Conservation (phyloP, 805 yeast genomes). For the Myxozyma neglecta region DNA sequence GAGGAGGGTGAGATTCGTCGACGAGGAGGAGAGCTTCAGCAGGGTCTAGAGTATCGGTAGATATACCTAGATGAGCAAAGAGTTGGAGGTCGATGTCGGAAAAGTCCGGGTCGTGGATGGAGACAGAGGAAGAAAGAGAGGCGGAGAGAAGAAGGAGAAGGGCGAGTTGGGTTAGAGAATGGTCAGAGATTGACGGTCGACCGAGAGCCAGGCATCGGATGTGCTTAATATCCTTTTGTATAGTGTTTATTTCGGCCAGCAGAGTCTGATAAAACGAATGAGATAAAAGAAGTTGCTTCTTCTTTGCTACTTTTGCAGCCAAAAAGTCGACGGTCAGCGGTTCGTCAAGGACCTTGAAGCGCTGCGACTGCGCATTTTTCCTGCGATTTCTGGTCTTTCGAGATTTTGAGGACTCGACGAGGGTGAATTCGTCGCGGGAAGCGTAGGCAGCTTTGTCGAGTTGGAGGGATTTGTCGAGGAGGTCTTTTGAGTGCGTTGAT, state of each 20-base stretch:
- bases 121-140: slow-evolving; percentile 48
- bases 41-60: slow-evolving; percentile 22
- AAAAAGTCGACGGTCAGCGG: slow-evolving; percentile 4
- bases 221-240: neutral
- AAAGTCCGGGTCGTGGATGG: slow-evolving; percentile 69
- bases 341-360: slow-evolving; percentile 3
- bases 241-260: neutral
- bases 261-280: slow-evolving; percentile 4
- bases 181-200: slow-evolving; percentile 49
- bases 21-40: slow-evolving; percentile 2
- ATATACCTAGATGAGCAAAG: slow-evolving; percentile 37
- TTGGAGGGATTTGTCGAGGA: neutral
- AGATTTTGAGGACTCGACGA: slow-evolving; percentile 1
- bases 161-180: slow-evolving; percentile 67
- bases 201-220: slow-evolving; percentile 76
- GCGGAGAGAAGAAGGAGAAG: slow-evolving; percentile 46
- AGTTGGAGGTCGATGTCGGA: slow-evolving; percentile 46
- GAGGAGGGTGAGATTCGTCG: neutral
- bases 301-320: neutral
- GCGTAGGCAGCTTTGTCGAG: slow-evolving; percentile 5
- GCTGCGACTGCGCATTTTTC: slow-evolving; percentile 17
- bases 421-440: slow-evolving; percentile 12
- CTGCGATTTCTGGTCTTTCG: neutral
- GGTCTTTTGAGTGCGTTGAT: slow-evolving; percentile 1
- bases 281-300: neutral